Evolutionary conservation across 2,329 filamentous ascomycete species (phyloP).

Genomic region (Aspergillus pseudoterreus): DNA sequence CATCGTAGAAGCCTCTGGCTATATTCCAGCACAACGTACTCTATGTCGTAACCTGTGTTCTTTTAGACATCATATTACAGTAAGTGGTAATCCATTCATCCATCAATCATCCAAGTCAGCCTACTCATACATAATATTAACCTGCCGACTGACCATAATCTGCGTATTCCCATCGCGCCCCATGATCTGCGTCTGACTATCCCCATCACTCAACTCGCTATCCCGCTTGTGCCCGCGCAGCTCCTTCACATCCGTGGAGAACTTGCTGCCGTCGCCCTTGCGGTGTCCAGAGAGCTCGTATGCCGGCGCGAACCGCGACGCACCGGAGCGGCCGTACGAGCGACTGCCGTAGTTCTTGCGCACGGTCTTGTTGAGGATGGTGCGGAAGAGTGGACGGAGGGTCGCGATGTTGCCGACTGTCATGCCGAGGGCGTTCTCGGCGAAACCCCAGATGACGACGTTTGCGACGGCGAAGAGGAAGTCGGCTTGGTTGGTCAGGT

Average conservation of each 20-base stretch:
- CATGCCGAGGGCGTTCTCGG: constrained; percentile 50
- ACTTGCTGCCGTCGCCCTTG: constrained; percentile 8
- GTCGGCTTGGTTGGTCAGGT: constrained; percentile 37
- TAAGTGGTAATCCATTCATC: too few species aligned
- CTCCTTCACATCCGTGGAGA: constrained; percentile 7
- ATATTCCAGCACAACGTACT: too few species aligned
- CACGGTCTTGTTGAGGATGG: constrained; percentile 18
- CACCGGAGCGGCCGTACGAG: background rate
- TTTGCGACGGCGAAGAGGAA: constrained; percentile 41
- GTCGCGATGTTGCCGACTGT: constrained; percentile 47
- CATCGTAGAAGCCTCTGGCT: too few species aligned
- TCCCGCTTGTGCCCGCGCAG: background rate
- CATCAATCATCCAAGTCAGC: too few species aligned
- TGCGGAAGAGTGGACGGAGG: constrained; percentile 42
- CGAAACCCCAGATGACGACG: constrained; percentile 46
- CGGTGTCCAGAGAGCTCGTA: constrained; percentile 17
- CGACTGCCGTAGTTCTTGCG: constrained; percentile 9
- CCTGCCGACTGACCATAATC: constrained; percentile 18
- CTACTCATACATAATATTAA: constrained; percentile 14
- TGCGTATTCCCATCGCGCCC: constrained; percentile 12
- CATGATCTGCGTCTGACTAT: constrained; percentile 21
- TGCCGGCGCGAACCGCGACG: constrained; percentile 8
- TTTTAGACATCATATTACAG: too few species aligned
- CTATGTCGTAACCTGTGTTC: too few species aligned
- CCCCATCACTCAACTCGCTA: constrained; percentile 15